Conservation (phyloP, 345 rosid species). For the Microcos paniculata region DNA sequence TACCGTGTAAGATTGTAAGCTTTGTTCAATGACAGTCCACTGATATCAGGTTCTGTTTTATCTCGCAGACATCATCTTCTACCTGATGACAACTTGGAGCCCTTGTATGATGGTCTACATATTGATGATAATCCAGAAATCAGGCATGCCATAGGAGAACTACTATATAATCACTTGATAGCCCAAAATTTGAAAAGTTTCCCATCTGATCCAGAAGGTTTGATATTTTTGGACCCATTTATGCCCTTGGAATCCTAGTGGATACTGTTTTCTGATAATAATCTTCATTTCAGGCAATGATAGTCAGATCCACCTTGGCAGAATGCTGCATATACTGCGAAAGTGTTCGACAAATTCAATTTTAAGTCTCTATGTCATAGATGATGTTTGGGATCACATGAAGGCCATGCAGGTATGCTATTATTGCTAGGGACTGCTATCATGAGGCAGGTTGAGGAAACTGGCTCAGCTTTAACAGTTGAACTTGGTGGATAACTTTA, state of each 20-base stretch:
- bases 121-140: slow-evolving; percentile 89
- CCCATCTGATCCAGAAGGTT: slow-evolving; percentile 65
- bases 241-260: slow-evolving; percentile 10
- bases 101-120: slow-evolving; percentile 73
- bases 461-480: too few species aligned
- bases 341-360: slow-evolving; percentile 86
- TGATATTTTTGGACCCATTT: slow-evolving; percentile 17
- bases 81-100: slow-evolving; percentile 91
- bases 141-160: slow-evolving; percentile 88
- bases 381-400: slow-evolving; percentile 98
- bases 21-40: neutral
- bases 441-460: neutral
- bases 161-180: slow-evolving; percentile 91
- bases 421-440: neutral
- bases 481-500: too few species aligned
- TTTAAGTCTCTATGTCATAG: slow-evolving; percentile 76
- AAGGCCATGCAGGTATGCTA: slow-evolving; percentile 81
- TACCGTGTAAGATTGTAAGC: too few species aligned
- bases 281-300: slow-evolving; percentile 53
- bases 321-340: slow-evolving; percentile 87
- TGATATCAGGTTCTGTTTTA: slow-evolving; percentile 12
- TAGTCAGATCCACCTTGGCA: slow-evolving; percentile 70
- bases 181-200: slow-evolving; percentile 79
- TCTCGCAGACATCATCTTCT: slow-evolving; percentile 79
- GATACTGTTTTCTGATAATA: neutral